Percentiles rank a stretch among this genome's conserved stretches.
These are phyloP conservation scores for Elsinoe batatas DNA, from an alignment of 2,329 filamentous ascomycete species.

Conservation along the genomic window DNA sequence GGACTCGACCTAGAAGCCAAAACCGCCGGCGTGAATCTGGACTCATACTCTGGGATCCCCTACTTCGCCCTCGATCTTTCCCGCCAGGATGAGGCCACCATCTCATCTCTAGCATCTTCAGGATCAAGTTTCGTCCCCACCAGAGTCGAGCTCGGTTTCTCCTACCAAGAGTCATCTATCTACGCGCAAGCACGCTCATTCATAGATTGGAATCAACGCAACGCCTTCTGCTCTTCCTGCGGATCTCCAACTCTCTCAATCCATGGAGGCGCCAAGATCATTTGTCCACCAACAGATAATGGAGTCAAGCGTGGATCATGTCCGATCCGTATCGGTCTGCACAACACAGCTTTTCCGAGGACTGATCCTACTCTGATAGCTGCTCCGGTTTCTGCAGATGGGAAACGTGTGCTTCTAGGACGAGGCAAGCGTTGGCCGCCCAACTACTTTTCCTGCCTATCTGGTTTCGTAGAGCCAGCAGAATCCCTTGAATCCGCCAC, in stretches of 20 bases:
- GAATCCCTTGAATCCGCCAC: conserved; percentile 81
- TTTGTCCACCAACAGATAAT: conserved; percentile 19
- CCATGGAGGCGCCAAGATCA: conserved; percentile 19
- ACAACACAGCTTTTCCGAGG: conserved; percentile 19
- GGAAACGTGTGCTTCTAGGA: conserved; percentile 18
- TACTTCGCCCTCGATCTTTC: conserved; percentile 19
- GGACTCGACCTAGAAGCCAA: conserved; percentile 19
- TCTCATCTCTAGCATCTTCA: conserved; percentile 11
- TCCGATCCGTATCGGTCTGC: conserved; percentile 18
- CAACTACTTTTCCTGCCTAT: conserved; percentile 19
- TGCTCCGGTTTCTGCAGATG: conserved; percentile 19
- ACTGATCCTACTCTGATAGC: conserved; percentile 20
- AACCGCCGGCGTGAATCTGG: conserved; percentile 15
- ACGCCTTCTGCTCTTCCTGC: conserved; percentile 18
- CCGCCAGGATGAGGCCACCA: not conserved
- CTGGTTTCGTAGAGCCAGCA: conserved; percentile 71
- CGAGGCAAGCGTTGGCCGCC: conserved; percentile 19
- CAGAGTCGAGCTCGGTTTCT: conserved; percentile 18
- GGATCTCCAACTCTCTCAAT: conserved; percentile 17
- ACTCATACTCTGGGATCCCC: conserved; percentile 17
- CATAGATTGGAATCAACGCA: conserved; percentile 18
- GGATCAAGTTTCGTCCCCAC: conserved; percentile 18
- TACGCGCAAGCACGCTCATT: conserved; percentile 19
- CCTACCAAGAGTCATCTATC: conserved; percentile 17
- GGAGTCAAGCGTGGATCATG: conserved; percentile 17